Base-by-base conservation (phyloP, 208 protist genomes). In the Acanthamoeba royreba region DNA sequence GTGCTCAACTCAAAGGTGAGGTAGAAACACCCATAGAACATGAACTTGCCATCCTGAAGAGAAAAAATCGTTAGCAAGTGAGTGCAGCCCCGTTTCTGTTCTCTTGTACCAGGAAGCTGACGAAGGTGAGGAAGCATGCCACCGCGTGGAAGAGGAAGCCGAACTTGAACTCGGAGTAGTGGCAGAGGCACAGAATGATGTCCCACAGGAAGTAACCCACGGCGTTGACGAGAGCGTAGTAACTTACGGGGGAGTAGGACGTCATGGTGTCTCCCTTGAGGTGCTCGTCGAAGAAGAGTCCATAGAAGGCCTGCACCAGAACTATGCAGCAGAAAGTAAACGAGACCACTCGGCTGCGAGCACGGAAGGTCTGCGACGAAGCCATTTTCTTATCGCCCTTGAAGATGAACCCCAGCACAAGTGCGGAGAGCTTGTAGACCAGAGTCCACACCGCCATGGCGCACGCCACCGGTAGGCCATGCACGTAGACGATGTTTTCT, bases 171-270 rank as follows among this genome's bases (percentile, higher is more conserved):
- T 89, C 81, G 35, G 52, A 63, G 81, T 63, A 89, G 81, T 89
- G 31, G 52, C 52, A n/a, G 11, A 89, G 31, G 81, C 81, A 89
- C 45, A 89, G 52, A 28, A 31, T 47, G 22, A 40, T 53, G 46
- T 89, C 81, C 81, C 81, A 89, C 22, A 89, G 22, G 81, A 89
- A 89, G 52, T 89, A 89, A 33, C 81, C 81, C 35, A n/a, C 35
- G 31, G 81, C 81, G 15, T 31, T 89, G 81, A 43, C 45, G 46
- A 89, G 52, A 25, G 81, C 45, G 9, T 42, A 31, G 31, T 89
- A 89, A 47, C 19, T 47, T 47, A n/a, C 52, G 45, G 15, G 52
- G 25, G 81, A 89, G 52, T 89, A 89, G 45, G 31, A 42, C 8
- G 42, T 31, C 4, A 66, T n/a, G 40, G 52, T 42, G 35, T 89